Conservation (phyloP, 345 rosid species). For the Salix koriyanagi region DNA sequence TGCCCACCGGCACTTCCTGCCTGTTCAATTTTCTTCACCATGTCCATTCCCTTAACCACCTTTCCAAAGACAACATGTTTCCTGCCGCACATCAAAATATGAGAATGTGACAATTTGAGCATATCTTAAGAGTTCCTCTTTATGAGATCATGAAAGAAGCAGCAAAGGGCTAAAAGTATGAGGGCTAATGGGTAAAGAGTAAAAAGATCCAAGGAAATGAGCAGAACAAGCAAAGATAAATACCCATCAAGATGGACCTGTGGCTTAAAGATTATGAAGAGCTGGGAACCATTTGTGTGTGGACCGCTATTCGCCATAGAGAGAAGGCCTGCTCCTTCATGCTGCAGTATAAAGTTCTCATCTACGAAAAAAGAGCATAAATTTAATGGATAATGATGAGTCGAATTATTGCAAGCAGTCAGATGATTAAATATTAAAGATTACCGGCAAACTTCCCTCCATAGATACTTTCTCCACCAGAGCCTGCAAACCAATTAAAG, state of each 20-base stretch:
- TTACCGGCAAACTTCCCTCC: conserved; percentile 95
- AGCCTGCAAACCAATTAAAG: conserved; percentile 86
- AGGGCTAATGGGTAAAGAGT: not conserved
- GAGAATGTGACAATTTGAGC: conserved; percentile 3
- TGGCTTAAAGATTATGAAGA: conserved; percentile 76
- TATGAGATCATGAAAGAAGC: not conserved
- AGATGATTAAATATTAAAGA: conserved; percentile 4
- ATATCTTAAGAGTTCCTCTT: not conserved
- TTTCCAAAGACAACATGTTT: conserved; percentile 97
- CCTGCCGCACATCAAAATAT: conserved; percentile 38
- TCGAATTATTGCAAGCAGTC: not conserved
- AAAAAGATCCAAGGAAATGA: conserved; percentile 3
- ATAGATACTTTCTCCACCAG: conserved; percentile 97
- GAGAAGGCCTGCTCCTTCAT: conserved; percentile 80
- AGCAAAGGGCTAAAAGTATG: not conserved
- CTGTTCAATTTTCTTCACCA: conserved; percentile 71
- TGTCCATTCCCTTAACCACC: conserved; percentile 74
- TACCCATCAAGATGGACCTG: conserved; percentile 95
- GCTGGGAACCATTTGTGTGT: conserved; percentile 91
- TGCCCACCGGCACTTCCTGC: conserved; percentile 65
- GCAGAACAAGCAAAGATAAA: conserved; percentile 20
- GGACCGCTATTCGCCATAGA: conserved; percentile 98
- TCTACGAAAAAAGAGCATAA: conserved; percentile 43
- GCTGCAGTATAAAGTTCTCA: conserved; percentile 78
- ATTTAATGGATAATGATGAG: conserved; percentile 2